Evolutionary conservation across 2,329 filamentous ascomycete genomes (phyloP).

Genomic region (Botrytis medusae): DNA sequence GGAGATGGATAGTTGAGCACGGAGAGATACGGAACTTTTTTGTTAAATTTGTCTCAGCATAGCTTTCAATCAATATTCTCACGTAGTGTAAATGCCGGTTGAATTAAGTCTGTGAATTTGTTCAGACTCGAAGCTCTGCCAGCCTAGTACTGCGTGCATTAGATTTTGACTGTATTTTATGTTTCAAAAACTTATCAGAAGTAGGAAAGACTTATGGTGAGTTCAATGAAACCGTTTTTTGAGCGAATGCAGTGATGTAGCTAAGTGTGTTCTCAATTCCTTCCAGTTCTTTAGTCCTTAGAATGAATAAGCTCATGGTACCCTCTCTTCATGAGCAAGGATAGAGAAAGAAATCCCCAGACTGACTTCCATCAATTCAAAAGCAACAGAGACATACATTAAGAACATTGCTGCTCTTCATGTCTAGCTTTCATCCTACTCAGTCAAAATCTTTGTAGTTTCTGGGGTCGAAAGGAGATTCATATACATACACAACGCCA

Average conservation of each 20-base stretch:
- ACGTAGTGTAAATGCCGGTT: background rate
- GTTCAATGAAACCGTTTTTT: background rate
- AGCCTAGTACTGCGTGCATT: background rate
- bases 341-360: background rate
- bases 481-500: too few relatives aligned
- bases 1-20: background rate
- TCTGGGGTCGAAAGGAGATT: too few relatives aligned
- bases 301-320: background rate
- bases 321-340: background rate
- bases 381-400: background rate
- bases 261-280: background rate
- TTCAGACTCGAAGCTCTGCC: background rate
- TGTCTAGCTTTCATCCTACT: background rate
- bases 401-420: background rate
- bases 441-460: too few relatives aligned
- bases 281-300: background rate
- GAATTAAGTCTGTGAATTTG: background rate
- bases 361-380: background rate
- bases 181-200: background rate
- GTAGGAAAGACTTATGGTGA: background rate
- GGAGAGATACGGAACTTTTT: background rate
- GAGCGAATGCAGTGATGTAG: background rate
- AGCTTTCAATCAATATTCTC: background rate
- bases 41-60: background rate
- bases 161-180: background rate